Evolutionary conservation across 78 protist genomes (phyloP), one percentile per base, ranked within the genome.

Genomic region (Speleostelium caveatum): DNA sequence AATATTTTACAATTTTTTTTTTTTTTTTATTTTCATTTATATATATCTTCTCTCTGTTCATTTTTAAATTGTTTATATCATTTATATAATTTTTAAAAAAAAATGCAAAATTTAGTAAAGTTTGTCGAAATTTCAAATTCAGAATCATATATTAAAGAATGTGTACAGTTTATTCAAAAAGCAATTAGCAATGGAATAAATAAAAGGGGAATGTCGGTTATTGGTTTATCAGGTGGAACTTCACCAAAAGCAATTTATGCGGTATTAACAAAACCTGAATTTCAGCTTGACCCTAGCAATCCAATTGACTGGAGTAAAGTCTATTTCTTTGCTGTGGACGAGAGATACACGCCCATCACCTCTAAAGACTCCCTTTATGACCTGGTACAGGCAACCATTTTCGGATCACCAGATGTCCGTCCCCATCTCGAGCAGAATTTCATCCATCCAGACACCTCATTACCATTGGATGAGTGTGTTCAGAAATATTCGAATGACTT

Each of bases 221-320:
- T 86, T 60, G 93, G 93, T 39, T 60, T 86, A 56, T 68, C 80
- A 26, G 93, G 93, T 22, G 93, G 93, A 5, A 45, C 93, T 5
- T 45, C 93, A 73, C 93, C 93, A 53, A 76, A 68, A 32, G 73
- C 83, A 32, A 86, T 86, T 63, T 86, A 86, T 33, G 73, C 36
- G 12, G 56, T 17, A 53, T 86, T 86, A 49, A 51, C 61, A 6
- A 6, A 21, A 4, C 2, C 63, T 19, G n/a, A n/a, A n/a, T n/a
- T n/a, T n/a, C n/a, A n/a, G n/a, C n/a, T n/a, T n/a, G 62, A 21
- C 1, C 62, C 41, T 30, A 16, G n/a, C 0, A 16, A 12, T 3
- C 4, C 24, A 21, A 86, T 86, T 24, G 75, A 86, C n/a, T 86
- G 83, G 76, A 22, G 5, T 1, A 86, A 63, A 33, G 83, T 66